phyloP scores from a whole-genome alignment of 2,329 filamentous ascomycete species.

The Fusarium euwallaceae region DNA sequence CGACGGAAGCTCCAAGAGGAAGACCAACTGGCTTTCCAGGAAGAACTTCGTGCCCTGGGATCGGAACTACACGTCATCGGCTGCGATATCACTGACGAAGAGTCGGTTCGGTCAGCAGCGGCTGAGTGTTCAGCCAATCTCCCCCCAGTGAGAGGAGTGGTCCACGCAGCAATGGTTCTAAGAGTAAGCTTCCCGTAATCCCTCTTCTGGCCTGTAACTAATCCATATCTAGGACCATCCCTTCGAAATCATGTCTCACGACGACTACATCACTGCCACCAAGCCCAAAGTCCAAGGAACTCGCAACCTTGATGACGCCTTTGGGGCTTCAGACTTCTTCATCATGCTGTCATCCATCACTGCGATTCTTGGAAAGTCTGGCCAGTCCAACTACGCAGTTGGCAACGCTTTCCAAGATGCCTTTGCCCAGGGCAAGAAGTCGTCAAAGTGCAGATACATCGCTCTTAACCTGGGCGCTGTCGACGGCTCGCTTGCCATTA shows the following conservation, averaged over 20 bases:
- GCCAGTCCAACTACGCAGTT: slow-evolving; percentile 22
- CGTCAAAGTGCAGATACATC: slow-evolving; percentile 21
- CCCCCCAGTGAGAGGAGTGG: slow-evolving; percentile 18
- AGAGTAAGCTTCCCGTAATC: slow-evolving; percentile 9
- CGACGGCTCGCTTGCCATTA: slow-evolving; percentile 22
- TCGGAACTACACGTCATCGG: slow-evolving; percentile 11
- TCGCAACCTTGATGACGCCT: slow-evolving; percentile 20
- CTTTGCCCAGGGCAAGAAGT: slow-evolving; percentile 15
- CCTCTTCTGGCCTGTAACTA: not conserved
- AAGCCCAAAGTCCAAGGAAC: slow-evolving; percentile 32
- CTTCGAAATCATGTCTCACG: slow-evolving; percentile 23
- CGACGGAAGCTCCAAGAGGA: slow-evolving; percentile 15
- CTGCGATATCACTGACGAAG: slow-evolving; percentile 29
- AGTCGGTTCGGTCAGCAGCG: slow-evolving; percentile 10
- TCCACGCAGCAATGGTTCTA: slow-evolving; percentile 29
- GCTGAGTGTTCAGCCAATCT: slow-evolving; percentile 8
- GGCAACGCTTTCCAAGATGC: slow-evolving; percentile 31
- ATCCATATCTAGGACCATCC: slow-evolving; percentile 11
- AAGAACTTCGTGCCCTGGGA: slow-evolving; percentile 5
- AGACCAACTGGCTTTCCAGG: slow-evolving; percentile 7
- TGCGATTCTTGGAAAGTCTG: slow-evolving; percentile 23
- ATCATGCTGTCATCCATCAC: slow-evolving; percentile 33
- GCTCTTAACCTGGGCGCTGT: slow-evolving; percentile 24
- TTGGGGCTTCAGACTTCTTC: slow-evolving; percentile 29
- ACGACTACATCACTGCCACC: slow-evolving; percentile 21